Conservation (phyloP, 805 yeast genomes). For the Candida lessepsii region DNA sequence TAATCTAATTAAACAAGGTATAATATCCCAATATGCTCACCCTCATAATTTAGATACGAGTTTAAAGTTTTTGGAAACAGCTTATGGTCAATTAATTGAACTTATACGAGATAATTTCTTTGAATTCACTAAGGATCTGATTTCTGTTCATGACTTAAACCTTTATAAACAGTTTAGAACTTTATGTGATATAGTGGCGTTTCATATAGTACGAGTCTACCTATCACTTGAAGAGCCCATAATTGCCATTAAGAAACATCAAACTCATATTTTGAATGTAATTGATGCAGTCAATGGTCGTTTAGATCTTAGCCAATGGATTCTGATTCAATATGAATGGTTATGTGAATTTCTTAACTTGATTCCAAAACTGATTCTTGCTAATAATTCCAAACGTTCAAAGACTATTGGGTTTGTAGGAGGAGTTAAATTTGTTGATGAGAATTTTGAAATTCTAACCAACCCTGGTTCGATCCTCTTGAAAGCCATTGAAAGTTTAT, state of each 20-base stretch:
- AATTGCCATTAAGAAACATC: conserved; percentile 61
- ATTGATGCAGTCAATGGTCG: conserved; percentile 7
- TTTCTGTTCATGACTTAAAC: conserved; percentile 29
- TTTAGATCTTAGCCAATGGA: conserved; percentile 44
- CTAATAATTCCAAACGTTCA: conserved; percentile 13
- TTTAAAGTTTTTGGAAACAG: conserved; percentile 29
- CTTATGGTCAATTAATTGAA: conserved; percentile 31
- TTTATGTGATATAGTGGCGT: conserved; percentile 57
- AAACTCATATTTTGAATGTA: conserved; percentile 58
- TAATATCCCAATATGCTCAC: conserved; percentile 30
- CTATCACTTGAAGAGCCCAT: conserved; percentile 59
- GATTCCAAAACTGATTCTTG: conserved; percentile 44
- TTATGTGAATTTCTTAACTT: conserved; percentile 55
- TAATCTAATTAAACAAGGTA: conserved; percentile 35
- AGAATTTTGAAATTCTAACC: conserved; percentile 24
- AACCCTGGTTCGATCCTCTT: conserved; percentile 30
- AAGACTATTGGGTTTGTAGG: conserved; percentile 26
- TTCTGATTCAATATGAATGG: conserved; percentile 62
- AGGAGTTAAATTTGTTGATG: conserved; percentile 30
- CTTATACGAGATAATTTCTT: conserved; percentile 17
- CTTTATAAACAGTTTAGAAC: conserved; percentile 37
- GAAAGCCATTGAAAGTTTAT: conserved; percentile 6
- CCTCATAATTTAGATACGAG: conserved; percentile 34
- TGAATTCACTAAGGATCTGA: conserved; percentile 12
- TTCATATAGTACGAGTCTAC: conserved; percentile 61